Evolutionary conservation across 164 flowering plant genomes (phyloP), one percentile per base, ranked within the genome.

Genomic region (Macadamia tetraphylla): DNA sequence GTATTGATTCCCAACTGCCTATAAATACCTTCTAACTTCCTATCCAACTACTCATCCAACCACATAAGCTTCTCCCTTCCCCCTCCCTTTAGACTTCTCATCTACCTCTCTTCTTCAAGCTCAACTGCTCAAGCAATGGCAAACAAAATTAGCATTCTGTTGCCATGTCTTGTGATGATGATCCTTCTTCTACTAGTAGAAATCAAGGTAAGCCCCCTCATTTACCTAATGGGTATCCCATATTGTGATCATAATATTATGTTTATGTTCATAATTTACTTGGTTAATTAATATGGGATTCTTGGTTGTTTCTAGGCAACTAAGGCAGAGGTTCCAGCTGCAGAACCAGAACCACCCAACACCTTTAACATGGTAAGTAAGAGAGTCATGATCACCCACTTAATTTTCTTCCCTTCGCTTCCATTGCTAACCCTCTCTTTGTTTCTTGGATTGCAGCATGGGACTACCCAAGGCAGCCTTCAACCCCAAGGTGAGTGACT

Each of bases 401-500:
- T 49, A 4, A 14, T 53, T 53, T 53, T 17, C 3, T 14, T 14
- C 57, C 14, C 15, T 53, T 53, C 1, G 57, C 18, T 14, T 53
- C 6, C 57, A 53, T 17, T 1, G 57, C 5, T 53, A 53, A 53
- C 57, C 1, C 57, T 23, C 15, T 11, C 18, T 23, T 2, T 31
- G 59, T 30, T 57, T 43, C n/a, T 14, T 51, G 32, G 35, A 40
- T 17, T 69, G 73, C 73, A 76, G 79, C 69, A 72, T 63, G 79
- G 79, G 15, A 42, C 65, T 43, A 69, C 76, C 6, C 73, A 69
- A 69, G 76, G 76, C 58, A 73, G 76, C 68, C 76, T 76, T 62
- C 73, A 51, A 42, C 79, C 73, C 40, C 76, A 69, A 63, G 76
- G 76, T 76, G n/a, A 60, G 62, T 60, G n/a, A 29, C 14, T 8